These are phyloP conservation scores for Puccinia hordei DNA, from an alignment of 1,284 basidiomycete species.

Conservation along the genomic window DNA sequence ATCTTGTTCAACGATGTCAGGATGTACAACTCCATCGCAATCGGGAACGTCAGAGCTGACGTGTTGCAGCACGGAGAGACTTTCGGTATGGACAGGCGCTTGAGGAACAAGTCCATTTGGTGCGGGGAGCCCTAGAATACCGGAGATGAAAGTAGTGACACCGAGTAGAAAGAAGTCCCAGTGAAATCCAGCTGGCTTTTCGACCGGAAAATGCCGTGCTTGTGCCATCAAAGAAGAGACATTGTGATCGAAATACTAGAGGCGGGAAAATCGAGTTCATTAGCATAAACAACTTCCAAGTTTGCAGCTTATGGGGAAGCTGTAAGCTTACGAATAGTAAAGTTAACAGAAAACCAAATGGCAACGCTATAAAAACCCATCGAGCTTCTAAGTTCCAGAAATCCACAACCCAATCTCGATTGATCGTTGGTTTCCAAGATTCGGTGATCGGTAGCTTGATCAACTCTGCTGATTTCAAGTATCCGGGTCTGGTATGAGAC, in stretches of 20 bases:
- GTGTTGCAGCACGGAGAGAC: conserved; percentile 74
- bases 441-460: conserved; percentile 70
- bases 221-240: conserved; percentile 84
- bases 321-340: conserved; percentile 49
- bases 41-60: conserved; percentile 52
- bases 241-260: conserved; percentile 66
- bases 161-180: conserved; percentile 75
- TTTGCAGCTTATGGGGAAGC: background rate
- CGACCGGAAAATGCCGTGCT: conserved; percentile 82
- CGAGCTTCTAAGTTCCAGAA: conserved; percentile 89
- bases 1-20: conserved; percentile 63
- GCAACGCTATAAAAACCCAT: conserved; percentile 79
- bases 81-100: conserved; percentile 88
- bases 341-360: conserved; percentile 61
- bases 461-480: conserved; percentile 65
- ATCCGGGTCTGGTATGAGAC: conserved; percentile 69
- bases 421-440: conserved; percentile 74
- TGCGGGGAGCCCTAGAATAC: conserved; percentile 69
- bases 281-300: no score
- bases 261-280: background rate
- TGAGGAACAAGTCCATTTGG: conserved; percentile 74
- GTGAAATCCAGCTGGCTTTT: conserved; percentile 90
- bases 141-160: conserved; percentile 86
- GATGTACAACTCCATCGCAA: conserved; percentile 55
- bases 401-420: conserved; percentile 78